Base-by-base conservation (phyloP, 805 yeast genomes). In the Spathaspora boniae region DNA sequence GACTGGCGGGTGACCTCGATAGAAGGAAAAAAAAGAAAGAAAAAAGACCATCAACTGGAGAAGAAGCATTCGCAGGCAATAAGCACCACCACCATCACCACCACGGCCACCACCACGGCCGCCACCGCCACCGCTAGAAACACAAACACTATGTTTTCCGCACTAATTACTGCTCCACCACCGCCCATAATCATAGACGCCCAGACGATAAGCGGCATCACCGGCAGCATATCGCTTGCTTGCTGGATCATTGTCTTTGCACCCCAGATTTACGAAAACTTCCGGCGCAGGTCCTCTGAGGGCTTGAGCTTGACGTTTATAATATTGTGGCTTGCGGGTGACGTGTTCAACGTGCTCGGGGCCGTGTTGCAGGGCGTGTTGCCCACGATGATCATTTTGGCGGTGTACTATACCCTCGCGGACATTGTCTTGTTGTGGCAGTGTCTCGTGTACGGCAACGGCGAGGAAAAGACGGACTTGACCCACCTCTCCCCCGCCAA, bases 201-300 rank as follows among this genome's bases (percentile, higher is more conserved):
- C 12, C 76, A 77, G 44, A 85, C 85, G 12, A 77, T 84, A 14
- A 78, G 87, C 51, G 93, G 91, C 5, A 82, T 85, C 37, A 78
- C 84, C 14, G 86, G 83, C 41, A 86, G 95, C 9, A 87, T 93
- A 23, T 91, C 98, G 14, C 76, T 91, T 31, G 95, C 97, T 11
- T 93, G 97, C 58, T 91, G 98, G 98, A 82, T 93, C 41, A 89
- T 93, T 32, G 98, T 91, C 12, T 91, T 93, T 68, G 94, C 95
- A 25, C 98, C 98, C 8, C 98, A 91, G 56, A 83, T 93, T 29
- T 89, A 87, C 58, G 97, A 93, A 54, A 91, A 89, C 46, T 88
- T 86, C 53, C 71, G 73, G 42, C 68, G 98, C 52, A 81, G 86
- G 57, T 79, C 88, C 23, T 80, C 95, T 5, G 97, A 93, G 37